phyloP scores from a whole-genome alignment of 1,139 yeast genomes.

The Saccharomyces hybrid region DNA sequence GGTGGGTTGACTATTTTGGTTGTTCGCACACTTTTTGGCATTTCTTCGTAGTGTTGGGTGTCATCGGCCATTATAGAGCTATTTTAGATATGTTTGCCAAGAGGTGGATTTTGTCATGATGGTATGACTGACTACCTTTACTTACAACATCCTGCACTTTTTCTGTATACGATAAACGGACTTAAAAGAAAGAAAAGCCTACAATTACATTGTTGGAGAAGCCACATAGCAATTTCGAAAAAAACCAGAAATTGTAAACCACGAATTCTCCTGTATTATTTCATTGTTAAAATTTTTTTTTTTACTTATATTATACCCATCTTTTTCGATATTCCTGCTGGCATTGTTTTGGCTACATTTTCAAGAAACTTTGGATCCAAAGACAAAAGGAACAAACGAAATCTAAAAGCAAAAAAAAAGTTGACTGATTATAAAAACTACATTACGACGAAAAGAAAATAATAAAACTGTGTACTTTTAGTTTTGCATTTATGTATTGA shows the following conservation, averaged over 20 bases:
- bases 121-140: background rate
- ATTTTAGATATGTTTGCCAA: constrained; percentile 58
- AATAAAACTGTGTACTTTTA: background rate
- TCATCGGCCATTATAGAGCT: constrained; percentile 76
- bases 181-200: background rate
- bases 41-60: constrained; percentile 77
- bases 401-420: background rate
- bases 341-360: background rate
- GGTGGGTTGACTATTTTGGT: constrained; percentile 76
- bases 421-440: background rate
- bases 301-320: background rate
- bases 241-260: background rate
- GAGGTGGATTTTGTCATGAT: constrained; percentile 18
- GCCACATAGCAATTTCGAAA: background rate
- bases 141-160: background rate
- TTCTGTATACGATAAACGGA: background rate
- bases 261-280: background rate
- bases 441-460: background rate
- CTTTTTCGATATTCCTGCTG: background rate
- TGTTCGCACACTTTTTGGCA: constrained; percentile 94
- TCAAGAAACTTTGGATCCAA: background rate
- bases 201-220: background rate
- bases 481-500: background rate
- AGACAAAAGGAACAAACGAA: background rate
- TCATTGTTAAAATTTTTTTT: background rate